A percentile compares a stretch with the other conserved stretches of the same genome.
phyloP scores from a whole-genome alignment of 1,284 basidiomycete genomes.

The Sparassis latifolia region DNA sequence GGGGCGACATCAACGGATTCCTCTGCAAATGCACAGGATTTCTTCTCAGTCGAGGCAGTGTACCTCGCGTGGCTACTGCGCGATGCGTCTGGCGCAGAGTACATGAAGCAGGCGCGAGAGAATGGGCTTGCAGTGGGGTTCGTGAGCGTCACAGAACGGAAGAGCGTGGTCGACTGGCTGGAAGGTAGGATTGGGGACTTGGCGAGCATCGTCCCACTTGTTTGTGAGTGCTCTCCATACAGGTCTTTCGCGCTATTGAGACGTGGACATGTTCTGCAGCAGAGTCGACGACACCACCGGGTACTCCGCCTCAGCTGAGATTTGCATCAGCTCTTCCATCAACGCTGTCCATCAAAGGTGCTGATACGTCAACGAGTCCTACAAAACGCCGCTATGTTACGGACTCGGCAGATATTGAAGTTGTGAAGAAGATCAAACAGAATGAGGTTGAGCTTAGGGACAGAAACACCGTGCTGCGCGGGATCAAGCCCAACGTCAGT shows the following conservation, averaged over 20 bases:
- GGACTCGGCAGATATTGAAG: conserved; percentile 71
- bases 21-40: conserved; percentile 43
- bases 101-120: conserved; percentile 79
- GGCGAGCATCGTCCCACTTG: conserved; percentile 50
- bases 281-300: conserved; percentile 57
- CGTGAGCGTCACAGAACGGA: conserved; percentile 83
- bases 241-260: neutral
- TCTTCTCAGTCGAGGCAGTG: conserved; percentile 75
- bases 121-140: conserved; percentile 67
- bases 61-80: conserved; percentile 75
- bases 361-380: conserved; percentile 36
- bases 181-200: conserved; percentile 56
- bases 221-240: conserved; percentile 36
- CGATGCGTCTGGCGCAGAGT: conserved; percentile 73
- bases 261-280: conserved; percentile 11
- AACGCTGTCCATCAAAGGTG: conserved; percentile 28
- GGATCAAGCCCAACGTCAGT: conserved; percentile 68
- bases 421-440: conserved; percentile 75
- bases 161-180: conserved; percentile 78
- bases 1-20: conserved; percentile 34
- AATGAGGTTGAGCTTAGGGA: conserved; percentile 72
- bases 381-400: conserved; percentile 77
- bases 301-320: conserved; percentile 43
- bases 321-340: conserved; percentile 25
- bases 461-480: conserved; percentile 70